A percentile compares a stretch with the other conserved stretches of the same genome.
Conservation (phyloP, 768 basidiomycete genomes). For the Phanerochaete carnosa region DNA sequence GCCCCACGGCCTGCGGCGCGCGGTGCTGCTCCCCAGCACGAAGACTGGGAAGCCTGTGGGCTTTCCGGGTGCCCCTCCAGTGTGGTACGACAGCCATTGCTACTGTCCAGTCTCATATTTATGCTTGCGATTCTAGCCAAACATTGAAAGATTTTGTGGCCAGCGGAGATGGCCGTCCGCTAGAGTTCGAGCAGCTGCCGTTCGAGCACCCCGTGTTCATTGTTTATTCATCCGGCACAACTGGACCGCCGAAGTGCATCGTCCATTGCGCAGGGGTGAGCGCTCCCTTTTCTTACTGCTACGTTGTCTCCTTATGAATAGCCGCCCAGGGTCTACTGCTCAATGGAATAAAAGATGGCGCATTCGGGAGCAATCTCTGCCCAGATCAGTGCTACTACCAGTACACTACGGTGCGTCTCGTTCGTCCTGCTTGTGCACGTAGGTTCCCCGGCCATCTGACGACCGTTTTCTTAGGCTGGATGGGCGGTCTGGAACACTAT, state of each 20-base stretch:
- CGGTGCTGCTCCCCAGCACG: constrained; percentile 58
- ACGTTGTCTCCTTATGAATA: neutral
- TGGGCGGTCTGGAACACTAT: constrained; percentile 83
- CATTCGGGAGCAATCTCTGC: constrained; percentile 37
- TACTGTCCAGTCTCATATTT: too few species aligned
- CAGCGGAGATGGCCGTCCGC: constrained; percentile 42
- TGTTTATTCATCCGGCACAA: constrained; percentile 84
- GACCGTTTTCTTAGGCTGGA: constrained; percentile 44
- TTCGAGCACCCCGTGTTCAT: constrained; percentile 82
- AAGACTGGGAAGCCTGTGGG: constrained; percentile 40
- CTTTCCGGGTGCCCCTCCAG: constrained; percentile 11
- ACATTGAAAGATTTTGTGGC: constrained; percentile 51
- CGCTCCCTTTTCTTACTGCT: neutral
- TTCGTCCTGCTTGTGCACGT: neutral
- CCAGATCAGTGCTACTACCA: constrained; percentile 64
- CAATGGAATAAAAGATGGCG: constrained; percentile 61
- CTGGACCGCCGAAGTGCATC: constrained; percentile 83
- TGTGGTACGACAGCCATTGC: constrained; percentile 20
- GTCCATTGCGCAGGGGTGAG: constrained; percentile 74
- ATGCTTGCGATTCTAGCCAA: constrained; percentile 25
- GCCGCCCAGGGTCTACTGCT: constrained; percentile 66
- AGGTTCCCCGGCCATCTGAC: neutral
- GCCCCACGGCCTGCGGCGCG: constrained; percentile 45
- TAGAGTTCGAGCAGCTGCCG: constrained; percentile 68
- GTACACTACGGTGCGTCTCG: constrained; percentile 59